Evolutionary conservation across 2,329 filamentous ascomycete genomes (phyloP), one percentile per base, ranked within the genome.

Genomic region (Penicillium sp.): DNA sequence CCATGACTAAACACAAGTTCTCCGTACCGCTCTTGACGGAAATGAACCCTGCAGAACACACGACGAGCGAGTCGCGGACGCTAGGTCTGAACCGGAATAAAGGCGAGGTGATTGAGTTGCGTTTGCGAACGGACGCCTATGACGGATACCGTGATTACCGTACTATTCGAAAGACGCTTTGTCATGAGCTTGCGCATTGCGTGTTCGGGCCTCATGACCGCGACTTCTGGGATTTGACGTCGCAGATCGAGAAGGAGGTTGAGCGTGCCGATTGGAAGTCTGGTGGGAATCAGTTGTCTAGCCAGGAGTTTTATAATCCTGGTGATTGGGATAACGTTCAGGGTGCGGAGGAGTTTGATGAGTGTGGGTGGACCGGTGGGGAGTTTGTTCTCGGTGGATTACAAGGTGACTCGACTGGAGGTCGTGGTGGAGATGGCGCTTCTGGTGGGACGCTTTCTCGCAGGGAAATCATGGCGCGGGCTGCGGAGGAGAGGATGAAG

Each of bases 141-240:
- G 92, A 96, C 73, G 94, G 94, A 0, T 97, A 96, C 70, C 81
- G 94, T 38, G 91, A 97, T 72, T 99, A 97, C 77, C 88, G 89
- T 67, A 93, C 89, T 0, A 95, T 99, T 49, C 85, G 94, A 51
- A 90, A 90, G 66, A 97, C 94, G 46, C 80, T 99, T 13, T 97
- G 93, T 71, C 94, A 99, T 77, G 94, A 99, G 78, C 81, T 99
- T 19, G 89, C 93, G 64, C 94, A 99, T 75, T 97, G 96, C 68
- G 90, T 96, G 10, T 88, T 89, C 76, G 82, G 89, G 0, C 86
- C 89, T 0, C 94, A 99, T 73, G 92, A 97, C 74, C 81, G 86
- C 19, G 79, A 89, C 47, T 99, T 99, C 70, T 97, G 94, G 93
- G 85, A 91, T 53, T 74, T 99, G 67, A 96, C 90, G 65, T 87